Evolutionary conservation across 306 rosid species (phyloP).

Genomic region (Luffa acutangula): DNA sequence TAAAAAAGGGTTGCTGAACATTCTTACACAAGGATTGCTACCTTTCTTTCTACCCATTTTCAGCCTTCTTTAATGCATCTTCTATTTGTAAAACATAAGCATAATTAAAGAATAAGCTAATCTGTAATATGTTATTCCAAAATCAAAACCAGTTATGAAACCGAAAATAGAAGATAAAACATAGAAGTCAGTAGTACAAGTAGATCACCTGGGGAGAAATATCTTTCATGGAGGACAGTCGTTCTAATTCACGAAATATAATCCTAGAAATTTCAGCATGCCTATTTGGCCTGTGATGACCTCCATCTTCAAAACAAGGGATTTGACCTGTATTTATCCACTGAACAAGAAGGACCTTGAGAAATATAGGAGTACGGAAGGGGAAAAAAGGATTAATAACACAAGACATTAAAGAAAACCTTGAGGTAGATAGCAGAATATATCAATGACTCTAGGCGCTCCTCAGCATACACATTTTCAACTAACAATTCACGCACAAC

Average conservation of each 20-base stretch:
- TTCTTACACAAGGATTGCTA: not conserved
- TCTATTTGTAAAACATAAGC: not conserved
- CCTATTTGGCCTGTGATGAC: slow-evolving; percentile 91
- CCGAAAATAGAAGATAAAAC: not conserved
- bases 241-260: slow-evolving; percentile 80
- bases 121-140: not conserved
- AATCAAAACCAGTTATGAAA: not conserved
- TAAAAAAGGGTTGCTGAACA: not conserved
- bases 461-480: slow-evolving; percentile 37
- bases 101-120: not conserved
- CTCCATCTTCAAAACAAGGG: slow-evolving; percentile 94
- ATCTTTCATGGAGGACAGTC: slow-evolving; percentile 48
- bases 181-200: not conserved
- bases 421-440: slow-evolving; percentile 84
- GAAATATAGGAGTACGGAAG: slow-evolving; percentile 16
- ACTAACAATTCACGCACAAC: slow-evolving; percentile 50
- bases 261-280: slow-evolving; percentile 96
- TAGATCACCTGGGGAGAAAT: slow-evolving; percentile 60
- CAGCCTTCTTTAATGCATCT: not conserved
- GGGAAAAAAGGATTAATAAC: not conserved
- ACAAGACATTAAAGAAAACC: slow-evolving; percentile 28
- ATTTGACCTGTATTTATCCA: slow-evolving; percentile 99
- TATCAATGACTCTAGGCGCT: slow-evolving; percentile 64
- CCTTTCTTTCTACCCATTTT: not conserved
- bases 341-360: slow-evolving; percentile 41